Conservation (phyloP, 129 eudicot genomes). For the Calendula officinalis region DNA sequence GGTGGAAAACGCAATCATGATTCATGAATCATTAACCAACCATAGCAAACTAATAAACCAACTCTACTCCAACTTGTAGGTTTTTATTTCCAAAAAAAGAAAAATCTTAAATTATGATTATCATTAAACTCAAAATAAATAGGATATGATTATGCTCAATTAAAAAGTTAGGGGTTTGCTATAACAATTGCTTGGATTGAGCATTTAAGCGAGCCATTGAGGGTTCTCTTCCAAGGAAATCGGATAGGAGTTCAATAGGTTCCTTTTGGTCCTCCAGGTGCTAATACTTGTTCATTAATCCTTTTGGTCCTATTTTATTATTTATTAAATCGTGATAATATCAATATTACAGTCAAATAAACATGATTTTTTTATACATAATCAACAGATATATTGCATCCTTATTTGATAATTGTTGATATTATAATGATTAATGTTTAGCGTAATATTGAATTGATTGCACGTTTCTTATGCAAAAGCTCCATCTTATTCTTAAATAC, state of each 20-base stretch:
- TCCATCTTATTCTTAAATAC: no score
- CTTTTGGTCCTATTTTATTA: no score
- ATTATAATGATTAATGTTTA: no score
- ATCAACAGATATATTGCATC: no score
- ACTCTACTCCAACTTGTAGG: neutral
- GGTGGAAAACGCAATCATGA: conserved; percentile 32
- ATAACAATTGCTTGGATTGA: conserved; percentile 66
- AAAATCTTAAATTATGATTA: neutral
- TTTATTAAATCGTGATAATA: no score
- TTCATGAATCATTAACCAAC: conserved; percentile 21
- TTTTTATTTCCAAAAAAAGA: neutral
- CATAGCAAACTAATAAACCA: neutral
- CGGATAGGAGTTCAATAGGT: conserved; percentile 68
- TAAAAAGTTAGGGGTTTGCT: conserved; percentile 28
- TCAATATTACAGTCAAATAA: no score
- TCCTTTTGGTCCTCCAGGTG: conserved; percentile 89
- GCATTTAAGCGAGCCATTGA: no score
- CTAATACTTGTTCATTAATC: conserved; percentile 56
- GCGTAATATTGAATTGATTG: no score
- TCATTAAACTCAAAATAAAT: neutral
- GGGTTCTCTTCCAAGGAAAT: conserved; percentile 92
- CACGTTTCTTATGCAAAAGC: no score
- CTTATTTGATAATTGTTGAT: no score
- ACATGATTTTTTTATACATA: no score
- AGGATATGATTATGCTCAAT: neutral